Conservation (phyloP, 768 basidiomycete genomes). For the Suillus subalutaceus region DNA sequence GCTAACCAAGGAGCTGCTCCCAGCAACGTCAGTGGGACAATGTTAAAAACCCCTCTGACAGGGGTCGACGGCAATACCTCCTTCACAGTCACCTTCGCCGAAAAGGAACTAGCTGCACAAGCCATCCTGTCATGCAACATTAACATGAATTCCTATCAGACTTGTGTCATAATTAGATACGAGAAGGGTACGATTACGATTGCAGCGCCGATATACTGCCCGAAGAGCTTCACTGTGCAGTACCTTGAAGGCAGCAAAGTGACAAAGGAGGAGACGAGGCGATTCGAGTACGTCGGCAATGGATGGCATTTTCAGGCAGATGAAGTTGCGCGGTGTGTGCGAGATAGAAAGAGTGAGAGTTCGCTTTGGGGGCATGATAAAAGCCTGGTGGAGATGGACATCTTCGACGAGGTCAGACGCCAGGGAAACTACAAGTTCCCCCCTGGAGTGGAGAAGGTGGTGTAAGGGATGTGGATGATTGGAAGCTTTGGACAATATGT, state of each 20-base stretch:
- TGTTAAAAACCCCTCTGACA: conserved; percentile 77
- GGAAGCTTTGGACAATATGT: not conserved
- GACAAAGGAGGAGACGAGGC: conserved; percentile 58
- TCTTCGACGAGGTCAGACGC: conserved; percentile 83
- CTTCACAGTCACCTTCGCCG: conserved; percentile 68
- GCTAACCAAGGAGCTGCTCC: conserved; percentile 65
- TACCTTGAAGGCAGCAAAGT: conserved; percentile 55
- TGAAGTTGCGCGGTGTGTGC: conserved; percentile 79
- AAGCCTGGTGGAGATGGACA: conserved; percentile 77
- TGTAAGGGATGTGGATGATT: not conserved
- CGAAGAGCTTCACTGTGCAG: conserved; percentile 66
- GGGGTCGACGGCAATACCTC: conserved; percentile 79
- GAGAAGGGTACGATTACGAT: conserved; percentile 72
- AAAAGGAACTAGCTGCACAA: conserved; percentile 58
- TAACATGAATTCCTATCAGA: conserved; percentile 46
- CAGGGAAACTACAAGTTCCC: conserved; percentile 71
- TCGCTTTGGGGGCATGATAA: conserved; percentile 77
- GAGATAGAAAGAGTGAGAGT: conserved; percentile 76
- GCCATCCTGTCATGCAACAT: conserved; percentile 75
- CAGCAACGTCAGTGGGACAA: conserved; percentile 62
- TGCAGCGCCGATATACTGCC: conserved; percentile 65
- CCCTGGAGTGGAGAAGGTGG: conserved; percentile 56
- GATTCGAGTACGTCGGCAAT: conserved; percentile 61
- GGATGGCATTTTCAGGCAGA: conserved; percentile 91
- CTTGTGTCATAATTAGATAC: conserved; percentile 72